Percentiles rank a stretch among this genome's conserved stretches.
phyloP scores from a whole-genome alignment of 345 rosid genomes.

The Populus euphratica region DNA sequence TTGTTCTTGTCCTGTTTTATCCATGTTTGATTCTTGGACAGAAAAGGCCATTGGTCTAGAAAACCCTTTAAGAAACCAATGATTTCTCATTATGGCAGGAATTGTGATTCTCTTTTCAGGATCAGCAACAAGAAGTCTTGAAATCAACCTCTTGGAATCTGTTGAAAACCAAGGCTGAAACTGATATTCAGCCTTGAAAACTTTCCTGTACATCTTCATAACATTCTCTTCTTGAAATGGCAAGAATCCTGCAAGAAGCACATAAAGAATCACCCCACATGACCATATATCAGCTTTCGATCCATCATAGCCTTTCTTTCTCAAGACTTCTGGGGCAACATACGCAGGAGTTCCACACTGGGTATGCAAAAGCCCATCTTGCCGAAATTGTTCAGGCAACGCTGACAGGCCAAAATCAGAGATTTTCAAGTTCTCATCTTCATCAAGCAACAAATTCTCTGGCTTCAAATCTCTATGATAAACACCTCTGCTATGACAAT shows the following conservation, averaged over 20 bases:
- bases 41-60: constrained; percentile 28
- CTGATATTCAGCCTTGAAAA: neutral
- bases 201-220: neutral
- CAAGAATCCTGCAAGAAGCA: neutral
- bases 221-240: constrained; percentile 1
- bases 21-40: constrained; percentile 13
- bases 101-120: neutral
- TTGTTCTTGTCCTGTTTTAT: constrained; percentile 3
- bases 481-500: constrained; percentile 1
- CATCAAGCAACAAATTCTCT: neutral
- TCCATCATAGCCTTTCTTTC: constrained; percentile 5
- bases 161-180: neutral
- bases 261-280: neutral
- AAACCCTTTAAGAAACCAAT: constrained; percentile 34
- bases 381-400: neutral
- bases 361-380: neutral
- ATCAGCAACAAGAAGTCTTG: neutral
- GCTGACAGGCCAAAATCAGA: constrained; percentile 6
- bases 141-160: neutral
- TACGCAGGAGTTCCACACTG: neutral
- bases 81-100: neutral
- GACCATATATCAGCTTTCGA: neutral
- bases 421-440: neutral
- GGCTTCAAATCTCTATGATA: neutral
- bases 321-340: neutral